A percentile compares a stretch with the other conserved stretches of the same genome.
Evolutionary conservation across 441 rosid genomes (phyloP).

Genomic region (Isatis lusitanica): DNA sequence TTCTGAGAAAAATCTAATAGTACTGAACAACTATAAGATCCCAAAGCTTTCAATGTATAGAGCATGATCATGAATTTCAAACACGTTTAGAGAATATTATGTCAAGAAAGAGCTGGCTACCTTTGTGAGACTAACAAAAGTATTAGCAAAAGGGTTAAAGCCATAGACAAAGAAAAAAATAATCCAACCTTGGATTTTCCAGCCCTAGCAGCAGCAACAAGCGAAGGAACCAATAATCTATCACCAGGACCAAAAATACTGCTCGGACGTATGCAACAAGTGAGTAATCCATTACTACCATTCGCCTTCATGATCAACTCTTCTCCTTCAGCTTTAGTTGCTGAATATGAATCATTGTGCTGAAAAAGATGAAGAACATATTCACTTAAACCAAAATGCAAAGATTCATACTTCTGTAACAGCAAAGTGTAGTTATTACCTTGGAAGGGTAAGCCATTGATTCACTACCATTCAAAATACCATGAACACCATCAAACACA

Average conservation of each 20-base stretch:
- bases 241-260: conserved; percentile 92
- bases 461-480: conserved; percentile 62
- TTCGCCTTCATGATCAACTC: conserved; percentile 65
- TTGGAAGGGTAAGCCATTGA: conserved; percentile 59
- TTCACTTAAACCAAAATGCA: background rate
- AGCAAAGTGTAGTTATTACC: conserved; percentile 38
- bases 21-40: background rate
- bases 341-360: conserved; percentile 84
- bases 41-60: background rate
- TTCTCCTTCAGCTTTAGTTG: conserved; percentile 88
- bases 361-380: conserved; percentile 36
- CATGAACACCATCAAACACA: conserved; percentile 75
- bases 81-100: background rate
- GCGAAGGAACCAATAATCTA: conserved; percentile 72
- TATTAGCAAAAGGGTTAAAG: background rate
- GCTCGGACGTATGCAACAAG: conserved; percentile 89
- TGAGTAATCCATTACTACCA: conserved; percentile 67
- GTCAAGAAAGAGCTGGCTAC: background rate
- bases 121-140: background rate
- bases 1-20: background rate
- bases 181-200: conserved; percentile 81
- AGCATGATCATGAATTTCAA: background rate
- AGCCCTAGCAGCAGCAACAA: conserved; percentile 74
- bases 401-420: background rate
- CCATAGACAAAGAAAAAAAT: conserved; percentile 11